Conservation (phyloP, 176 grass and related monocot species). For the Oryza nivara region DNA sequence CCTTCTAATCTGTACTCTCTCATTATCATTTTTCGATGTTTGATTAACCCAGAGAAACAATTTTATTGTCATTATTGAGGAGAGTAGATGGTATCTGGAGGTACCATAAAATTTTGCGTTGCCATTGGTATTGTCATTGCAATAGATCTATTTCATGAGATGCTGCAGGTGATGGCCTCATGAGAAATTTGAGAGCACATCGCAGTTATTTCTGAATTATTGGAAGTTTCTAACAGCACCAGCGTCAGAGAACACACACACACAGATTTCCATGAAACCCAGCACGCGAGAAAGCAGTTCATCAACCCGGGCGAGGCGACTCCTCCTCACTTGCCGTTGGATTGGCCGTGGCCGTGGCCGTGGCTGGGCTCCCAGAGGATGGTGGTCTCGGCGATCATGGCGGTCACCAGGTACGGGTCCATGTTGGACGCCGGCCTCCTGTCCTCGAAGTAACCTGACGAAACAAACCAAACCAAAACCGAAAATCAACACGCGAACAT, state of each 20-base stretch:
- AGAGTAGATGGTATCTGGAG: no score
- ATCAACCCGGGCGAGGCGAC: background rate
- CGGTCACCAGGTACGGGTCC: slow-evolving; percentile 91
- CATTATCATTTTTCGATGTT: no score
- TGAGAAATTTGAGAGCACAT: background rate
- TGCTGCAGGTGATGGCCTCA: background rate
- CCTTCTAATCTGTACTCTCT: no score
- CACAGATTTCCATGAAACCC: background rate
- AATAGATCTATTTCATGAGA: no score
- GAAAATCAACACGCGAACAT: background rate
- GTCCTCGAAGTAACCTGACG: slow-evolving; percentile 80
- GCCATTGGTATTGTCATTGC: no score
- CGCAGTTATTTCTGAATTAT: background rate
- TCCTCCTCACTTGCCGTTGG: slow-evolving; percentile 25
- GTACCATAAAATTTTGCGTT: no score
- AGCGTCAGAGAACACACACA: background rate
- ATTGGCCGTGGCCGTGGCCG: slow-evolving; percentile 8
- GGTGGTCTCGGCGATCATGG: slow-evolving; percentile 77
- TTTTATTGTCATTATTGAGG: no score
- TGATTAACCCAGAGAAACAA: no score
- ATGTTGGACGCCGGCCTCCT: slow-evolving; percentile 89
- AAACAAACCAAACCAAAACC: background rate
- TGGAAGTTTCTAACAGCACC: background rate
- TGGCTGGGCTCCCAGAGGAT: slow-evolving; percentile 51
- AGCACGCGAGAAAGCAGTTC: background rate